A percentile compares a stretch with the other conserved stretches of the same genome.
These are phyloP conservation scores for Clonostachys rhizophaga DNA, from an alignment of 2,329 filamentous ascomycete genomes.

Conservation along the genomic window DNA sequence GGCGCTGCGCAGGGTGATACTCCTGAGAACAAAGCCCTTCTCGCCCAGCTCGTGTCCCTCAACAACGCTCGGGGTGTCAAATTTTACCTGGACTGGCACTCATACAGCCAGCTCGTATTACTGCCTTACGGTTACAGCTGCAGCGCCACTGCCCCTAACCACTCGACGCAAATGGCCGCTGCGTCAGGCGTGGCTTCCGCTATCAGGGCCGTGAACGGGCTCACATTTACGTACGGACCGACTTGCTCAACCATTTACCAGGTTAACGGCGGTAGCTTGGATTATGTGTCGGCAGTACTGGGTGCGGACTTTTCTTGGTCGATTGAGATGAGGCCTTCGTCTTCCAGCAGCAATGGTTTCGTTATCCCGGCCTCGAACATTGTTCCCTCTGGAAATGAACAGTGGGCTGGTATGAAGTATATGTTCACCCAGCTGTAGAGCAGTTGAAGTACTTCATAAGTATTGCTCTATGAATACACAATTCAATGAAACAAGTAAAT, in stretches of 20 bases:
- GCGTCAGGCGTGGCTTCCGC: slow-evolving; percentile 42
- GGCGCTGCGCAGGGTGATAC: slow-evolving; percentile 31
- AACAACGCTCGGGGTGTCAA: slow-evolving; percentile 27
- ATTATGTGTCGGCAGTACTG: slow-evolving; percentile 36
- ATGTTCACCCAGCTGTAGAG: slow-evolving; percentile 30
- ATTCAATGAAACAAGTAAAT: too few species aligned
- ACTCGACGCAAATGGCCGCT: slow-evolving; percentile 41
- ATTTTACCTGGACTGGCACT: slow-evolving; percentile 43
- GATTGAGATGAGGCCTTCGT: slow-evolving; percentile 27
- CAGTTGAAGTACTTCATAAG: too few species aligned
- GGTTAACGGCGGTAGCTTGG: slow-evolving; percentile 38
- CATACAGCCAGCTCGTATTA: slow-evolving; percentile 37
- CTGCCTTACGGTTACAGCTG: slow-evolving; percentile 45
- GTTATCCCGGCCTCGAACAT: slow-evolving; percentile 36
- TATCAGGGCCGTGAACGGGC: slow-evolving; percentile 36
- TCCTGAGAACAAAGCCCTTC: slow-evolving; percentile 40
- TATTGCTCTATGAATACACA: too few species aligned
- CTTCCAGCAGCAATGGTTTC: slow-evolving; percentile 31
- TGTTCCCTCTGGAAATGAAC: slow-evolving; percentile 34
- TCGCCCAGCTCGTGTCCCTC: slow-evolving; percentile 18
- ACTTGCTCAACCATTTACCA: slow-evolving; percentile 60
- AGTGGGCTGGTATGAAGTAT: slow-evolving; percentile 50
- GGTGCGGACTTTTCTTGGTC: slow-evolving; percentile 34
- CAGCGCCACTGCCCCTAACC: slow-evolving; percentile 35
- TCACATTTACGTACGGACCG: slow-evolving; percentile 36